Percentiles rank a stretch among this genome's conserved stretches.
Conservation (phyloP, 2,329 filamentous ascomycete genomes). For the Penicillium fuscoglaucum region DNA sequence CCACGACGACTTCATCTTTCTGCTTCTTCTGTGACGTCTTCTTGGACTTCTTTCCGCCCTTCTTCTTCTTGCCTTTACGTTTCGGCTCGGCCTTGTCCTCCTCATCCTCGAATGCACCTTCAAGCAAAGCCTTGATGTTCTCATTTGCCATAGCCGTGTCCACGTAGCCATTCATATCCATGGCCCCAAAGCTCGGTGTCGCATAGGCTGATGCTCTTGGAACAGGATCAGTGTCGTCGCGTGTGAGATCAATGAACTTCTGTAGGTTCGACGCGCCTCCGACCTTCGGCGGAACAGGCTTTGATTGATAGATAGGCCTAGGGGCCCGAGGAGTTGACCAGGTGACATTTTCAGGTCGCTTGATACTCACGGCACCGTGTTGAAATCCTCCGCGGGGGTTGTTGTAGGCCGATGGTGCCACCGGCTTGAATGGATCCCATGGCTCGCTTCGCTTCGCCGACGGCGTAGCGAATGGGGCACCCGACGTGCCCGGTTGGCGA, state of each 20-base stretch:
- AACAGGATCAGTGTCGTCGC: slow-evolving; percentile 52
- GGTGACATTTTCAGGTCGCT: slow-evolving; percentile 51
- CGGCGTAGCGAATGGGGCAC: slow-evolving; percentile 19
- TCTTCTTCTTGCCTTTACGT: slow-evolving; percentile 41
- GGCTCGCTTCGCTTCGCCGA: slow-evolving; percentile 32
- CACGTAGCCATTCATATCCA: slow-evolving; percentile 55
- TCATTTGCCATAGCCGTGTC: slow-evolving; percentile 53
- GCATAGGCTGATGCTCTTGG: slow-evolving; percentile 46
- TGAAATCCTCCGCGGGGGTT: slow-evolving; percentile 33
- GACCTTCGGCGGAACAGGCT: slow-evolving; percentile 40
- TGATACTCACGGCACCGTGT: slow-evolving; percentile 44
- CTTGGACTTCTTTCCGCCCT: slow-evolving; percentile 21
- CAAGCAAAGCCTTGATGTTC: slow-evolving; percentile 53
- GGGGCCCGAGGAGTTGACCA: slow-evolving; percentile 53
- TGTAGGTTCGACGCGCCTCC: slow-evolving; percentile 45
- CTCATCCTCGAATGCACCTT: slow-evolving; percentile 54
- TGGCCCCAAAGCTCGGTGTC: slow-evolving; percentile 51
- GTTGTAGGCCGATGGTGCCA: slow-evolving; percentile 40
- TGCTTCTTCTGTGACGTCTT: slow-evolving; percentile 6
- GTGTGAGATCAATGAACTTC: slow-evolving; percentile 53
- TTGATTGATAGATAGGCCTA: slow-evolving; percentile 56
- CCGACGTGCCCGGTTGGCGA: slow-evolving; percentile 22
- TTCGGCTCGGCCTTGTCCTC: slow-evolving; percentile 38
- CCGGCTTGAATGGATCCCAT: slow-evolving; percentile 44
- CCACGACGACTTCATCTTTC: neutral